A percentile compares a stretch with the other conserved stretches of the same genome.
These are phyloP conservation scores for Beverwykella pulmonaria DNA, from an alignment of 495 filamentous ascomycete genomes.

Conservation along the genomic window DNA sequence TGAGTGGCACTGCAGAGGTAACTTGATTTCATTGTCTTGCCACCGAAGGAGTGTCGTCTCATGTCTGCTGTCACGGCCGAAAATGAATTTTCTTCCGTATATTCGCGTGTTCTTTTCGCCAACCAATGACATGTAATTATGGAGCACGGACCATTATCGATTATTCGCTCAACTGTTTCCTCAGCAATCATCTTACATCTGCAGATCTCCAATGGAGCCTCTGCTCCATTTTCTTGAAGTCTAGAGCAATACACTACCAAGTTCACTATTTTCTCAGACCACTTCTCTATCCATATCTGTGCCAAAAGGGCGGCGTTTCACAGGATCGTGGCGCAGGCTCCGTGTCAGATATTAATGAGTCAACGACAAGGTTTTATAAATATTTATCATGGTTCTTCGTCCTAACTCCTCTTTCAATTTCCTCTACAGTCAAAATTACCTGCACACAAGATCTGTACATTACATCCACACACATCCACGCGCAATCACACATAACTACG, in stretches of 20 bases:
- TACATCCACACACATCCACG: no score
- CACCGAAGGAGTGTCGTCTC: neutral
- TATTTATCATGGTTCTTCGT: neutral
- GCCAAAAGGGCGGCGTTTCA: neutral
- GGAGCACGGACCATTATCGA: neutral
- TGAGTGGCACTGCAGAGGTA: neutral
- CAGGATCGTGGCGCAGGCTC: neutral
- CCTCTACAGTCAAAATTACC: neutral
- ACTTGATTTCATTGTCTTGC: neutral
- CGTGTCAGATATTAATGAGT: slow-evolving; percentile 1
- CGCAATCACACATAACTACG: no score
- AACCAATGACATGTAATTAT: neutral
- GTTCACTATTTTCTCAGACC: neutral
- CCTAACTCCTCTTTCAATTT: neutral
- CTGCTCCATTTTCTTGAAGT: no score
- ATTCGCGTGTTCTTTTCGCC: neutral
- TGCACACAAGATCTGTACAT: no score
- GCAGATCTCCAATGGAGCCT: no score
- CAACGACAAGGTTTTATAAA: neutral
- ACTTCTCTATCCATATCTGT: no score
- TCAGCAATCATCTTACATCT: no score
- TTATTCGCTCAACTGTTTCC: neutral
- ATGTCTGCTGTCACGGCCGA: neutral
- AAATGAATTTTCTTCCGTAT: neutral
- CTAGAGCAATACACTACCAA: neutral